Percentiles rank a stretch among this genome's conserved stretches.
Evolutionary conservation across 1,284 basidiomycete genomes (phyloP).

Genomic region (Leccinum pachyderme): DNA sequence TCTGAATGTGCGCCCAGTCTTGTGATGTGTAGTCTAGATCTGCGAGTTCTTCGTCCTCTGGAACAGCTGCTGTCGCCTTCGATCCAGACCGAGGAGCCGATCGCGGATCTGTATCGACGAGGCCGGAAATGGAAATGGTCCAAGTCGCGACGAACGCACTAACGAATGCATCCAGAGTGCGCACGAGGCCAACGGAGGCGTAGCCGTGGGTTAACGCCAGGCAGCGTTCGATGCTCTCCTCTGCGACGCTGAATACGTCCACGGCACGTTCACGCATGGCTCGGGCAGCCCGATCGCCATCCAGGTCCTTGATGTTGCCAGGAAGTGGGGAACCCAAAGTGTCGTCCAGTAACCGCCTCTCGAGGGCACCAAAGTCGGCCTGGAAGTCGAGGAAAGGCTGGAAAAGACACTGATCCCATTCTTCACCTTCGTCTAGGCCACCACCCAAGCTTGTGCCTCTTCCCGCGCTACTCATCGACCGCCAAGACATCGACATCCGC

Average conservation of each 20-base stretch:
- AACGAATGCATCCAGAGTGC: constrained; percentile 71
- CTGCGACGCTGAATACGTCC: constrained; percentile 73
- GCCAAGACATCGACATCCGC: constrained; percentile 73
- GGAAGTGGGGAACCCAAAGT: constrained; percentile 39
- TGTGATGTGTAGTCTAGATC: constrained; percentile 85
- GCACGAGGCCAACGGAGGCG: constrained; percentile 69
- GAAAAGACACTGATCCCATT: constrained; percentile 89
- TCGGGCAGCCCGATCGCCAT: constrained; percentile 61
- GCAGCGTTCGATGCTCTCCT: constrained; percentile 76
- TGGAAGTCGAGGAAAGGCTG: constrained; percentile 92
- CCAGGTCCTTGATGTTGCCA: constrained; percentile 38
- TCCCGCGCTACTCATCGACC: constrained; percentile 36
- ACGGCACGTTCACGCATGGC: constrained; percentile 68
- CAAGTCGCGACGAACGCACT: constrained; percentile 62
- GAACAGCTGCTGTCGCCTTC: constrained; percentile 25
- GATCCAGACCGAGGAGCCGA: constrained; percentile 13
- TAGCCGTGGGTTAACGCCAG: constrained; percentile 85
- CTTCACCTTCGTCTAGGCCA: constrained; percentile 42
- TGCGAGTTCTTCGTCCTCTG: constrained; percentile 49
- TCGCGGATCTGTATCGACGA: constrained; percentile 25
- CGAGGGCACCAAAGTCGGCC: constrained; percentile 75
- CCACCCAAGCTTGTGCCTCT: constrained; percentile 12
- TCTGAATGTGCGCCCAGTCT: constrained; percentile 86
- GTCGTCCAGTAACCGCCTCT: constrained; percentile 64
- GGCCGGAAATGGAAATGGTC: constrained; percentile 51